Evolutionary conservation across 306 rosid genomes (phyloP), one percentile per base, ranked within the genome.

Genomic region (Cotoneaster glaucophyllus): DNA sequence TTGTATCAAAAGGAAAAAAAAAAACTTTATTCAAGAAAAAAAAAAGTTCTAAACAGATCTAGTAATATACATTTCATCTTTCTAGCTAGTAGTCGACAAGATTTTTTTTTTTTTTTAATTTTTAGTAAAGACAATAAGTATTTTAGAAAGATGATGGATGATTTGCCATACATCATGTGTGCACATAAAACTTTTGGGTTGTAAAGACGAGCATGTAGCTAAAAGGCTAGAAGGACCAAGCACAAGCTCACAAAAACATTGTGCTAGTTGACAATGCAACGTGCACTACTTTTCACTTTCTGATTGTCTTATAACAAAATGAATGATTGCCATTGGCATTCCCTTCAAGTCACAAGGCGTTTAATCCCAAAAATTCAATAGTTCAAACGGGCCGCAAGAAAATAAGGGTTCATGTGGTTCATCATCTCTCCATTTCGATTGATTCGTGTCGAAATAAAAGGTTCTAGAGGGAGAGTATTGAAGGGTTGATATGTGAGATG

Each of bases 231-330:
- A 84, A 83, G 74, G 67, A 79, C 19, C 18, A 11, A 44, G 17
- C 73, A 44, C 28, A 48, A 80, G 70, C 31, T 54, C 52, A 45
- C 52, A 13, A 13, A 72, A 79, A 80, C 85, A 77, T 69, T 79
- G 64, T 84, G 67, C 88, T 73, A 81, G 34, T 75, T 84, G 81
- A 85, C 89, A 88, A 67, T 78, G 81, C 75, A 88, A 86, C 92
- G 86, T 85, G 92, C 84, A 68, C 68, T 76, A 54, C 85, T 65
- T 64, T 52, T 41, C 72, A 11, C 90, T 83, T 82, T 83, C 83
- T 78, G 71, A 66, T 80, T 82, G 82, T 84, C 83, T 65, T 37
- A 44, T 79, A 48, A 48, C 25, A 70, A 48, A 39, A 28, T 50
- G 43, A 10, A 70, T 50, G 44, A 48, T 48, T 69, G 61, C 26